Conservation (phyloP, 208 protist species). For the Wallacemonas sp. region DNA sequence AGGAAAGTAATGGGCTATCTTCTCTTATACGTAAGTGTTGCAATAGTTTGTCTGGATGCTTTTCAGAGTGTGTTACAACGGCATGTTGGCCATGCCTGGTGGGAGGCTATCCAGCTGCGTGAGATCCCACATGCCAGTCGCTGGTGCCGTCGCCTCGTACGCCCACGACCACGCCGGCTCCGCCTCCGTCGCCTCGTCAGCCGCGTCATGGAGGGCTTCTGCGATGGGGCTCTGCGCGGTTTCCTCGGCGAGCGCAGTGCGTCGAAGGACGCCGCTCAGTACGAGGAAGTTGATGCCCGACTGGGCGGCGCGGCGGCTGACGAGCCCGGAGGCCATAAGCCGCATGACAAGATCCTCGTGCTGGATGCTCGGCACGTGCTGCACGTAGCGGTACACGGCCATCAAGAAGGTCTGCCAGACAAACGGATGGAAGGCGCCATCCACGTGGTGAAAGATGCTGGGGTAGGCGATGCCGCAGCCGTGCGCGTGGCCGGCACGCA, state of each 20-base stretch:
- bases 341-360: conserved; percentile 41
- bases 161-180: conserved; percentile 8
- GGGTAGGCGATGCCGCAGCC: conserved; percentile 45
- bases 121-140: conserved; percentile 24
- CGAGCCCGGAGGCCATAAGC: conserved; percentile 46
- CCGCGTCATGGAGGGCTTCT: too few species aligned
- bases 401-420: conserved; percentile 72
- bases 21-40: background rate
- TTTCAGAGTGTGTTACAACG: background rate
- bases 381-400: conserved; percentile 54
- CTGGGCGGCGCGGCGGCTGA: conserved; percentile 47
- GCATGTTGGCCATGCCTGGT: background rate
- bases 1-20: too few species aligned
- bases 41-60: background rate
- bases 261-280: conserved; percentile 20
- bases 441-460: conserved; percentile 85
- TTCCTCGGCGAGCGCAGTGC: background rate
- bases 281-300: conserved; percentile 59
- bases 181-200: too few species aligned
- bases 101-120: conserved; percentile 4
- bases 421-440: conserved; percentile 79
- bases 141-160: conserved; percentile 14
- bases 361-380: conserved; percentile 55
- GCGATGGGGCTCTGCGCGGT: background rate
- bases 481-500: background rate